A percentile compares a stretch with the other conserved stretches of the same genome.
phyloP scores from a whole-genome alignment of 2,329 filamentous ascomycete genomes.

The Paraconiothyrium sp. region DNA sequence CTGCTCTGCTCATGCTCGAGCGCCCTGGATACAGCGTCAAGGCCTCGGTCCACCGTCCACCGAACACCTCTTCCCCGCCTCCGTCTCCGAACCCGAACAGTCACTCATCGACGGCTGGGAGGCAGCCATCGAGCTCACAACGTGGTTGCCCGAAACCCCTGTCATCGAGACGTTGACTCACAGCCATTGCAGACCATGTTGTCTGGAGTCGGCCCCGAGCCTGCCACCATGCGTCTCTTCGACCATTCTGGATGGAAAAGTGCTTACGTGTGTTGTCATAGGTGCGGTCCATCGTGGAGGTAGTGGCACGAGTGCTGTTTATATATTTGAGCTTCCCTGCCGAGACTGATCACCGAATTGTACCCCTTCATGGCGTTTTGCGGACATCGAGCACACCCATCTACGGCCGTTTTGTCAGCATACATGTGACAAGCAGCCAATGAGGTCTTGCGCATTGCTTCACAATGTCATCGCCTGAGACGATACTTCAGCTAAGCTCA shows the following conservation, averaged over 20 bases:
- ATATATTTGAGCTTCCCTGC: background rate
- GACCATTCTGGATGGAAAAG: background rate
- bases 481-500: background rate
- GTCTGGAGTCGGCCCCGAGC: background rate
- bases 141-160: background rate
- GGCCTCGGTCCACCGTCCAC: background rate
- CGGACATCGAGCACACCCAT: background rate
- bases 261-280: background rate
- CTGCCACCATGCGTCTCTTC: background rate
- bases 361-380: background rate
- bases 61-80: too few relatives aligned
- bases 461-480: background rate
- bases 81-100: constrained; percentile 2
- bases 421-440: background rate
- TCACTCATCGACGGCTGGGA: too few relatives aligned
- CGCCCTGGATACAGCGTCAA: background rate
- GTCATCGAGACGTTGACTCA: too few relatives aligned
- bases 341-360: constrained; percentile 1
- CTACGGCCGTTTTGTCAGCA: background rate
- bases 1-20: background rate
- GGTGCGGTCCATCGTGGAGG: background rate
- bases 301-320: background rate
- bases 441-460: background rate
- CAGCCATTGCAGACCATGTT: too few relatives aligned
- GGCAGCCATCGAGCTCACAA: background rate